Conservation (phyloP, 106 monocot genomes). For the Iris macrosiphon region DNA sequence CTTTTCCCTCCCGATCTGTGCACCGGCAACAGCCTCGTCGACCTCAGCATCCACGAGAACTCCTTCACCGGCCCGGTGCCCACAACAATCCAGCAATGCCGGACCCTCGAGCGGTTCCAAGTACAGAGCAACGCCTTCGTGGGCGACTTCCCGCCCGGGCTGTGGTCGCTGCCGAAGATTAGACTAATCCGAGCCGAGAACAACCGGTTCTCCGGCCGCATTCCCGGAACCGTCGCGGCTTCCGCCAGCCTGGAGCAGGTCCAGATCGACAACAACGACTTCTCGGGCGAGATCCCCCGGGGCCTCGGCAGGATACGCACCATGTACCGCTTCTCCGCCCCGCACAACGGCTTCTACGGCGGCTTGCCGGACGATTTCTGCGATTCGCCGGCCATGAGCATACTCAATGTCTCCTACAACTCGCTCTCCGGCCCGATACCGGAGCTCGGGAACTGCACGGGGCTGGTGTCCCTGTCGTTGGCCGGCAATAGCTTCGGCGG, state of each 20-base stretch:
- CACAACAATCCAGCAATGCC: constrained; percentile 28
- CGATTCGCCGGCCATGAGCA: constrained; percentile 56
- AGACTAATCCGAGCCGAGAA: constrained; percentile 48
- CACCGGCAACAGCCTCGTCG: constrained; percentile 28
- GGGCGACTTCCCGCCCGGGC: constrained; percentile 39
- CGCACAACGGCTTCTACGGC: constrained; percentile 42
- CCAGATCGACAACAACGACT: constrained; percentile 68
- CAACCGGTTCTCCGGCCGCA: constrained; percentile 47
- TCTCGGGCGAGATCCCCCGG: constrained; percentile 46
- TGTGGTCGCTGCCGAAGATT: constrained; percentile 58
- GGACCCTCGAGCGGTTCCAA: constrained; percentile 46
- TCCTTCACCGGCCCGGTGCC: constrained; percentile 34
- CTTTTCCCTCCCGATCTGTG: constrained; percentile 50
- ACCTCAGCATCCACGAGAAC: constrained; percentile 42
- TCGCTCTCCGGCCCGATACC: constrained; percentile 57
- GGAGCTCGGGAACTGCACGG: constrained; percentile 40
- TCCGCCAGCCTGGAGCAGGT: constrained; percentile 49
- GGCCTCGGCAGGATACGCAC: constrained; percentile 34
- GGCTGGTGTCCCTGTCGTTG: constrained; percentile 50
- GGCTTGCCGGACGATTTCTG: constrained; percentile 52
- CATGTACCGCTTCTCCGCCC: constrained; percentile 65
- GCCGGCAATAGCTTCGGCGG: constrained; percentile 60
- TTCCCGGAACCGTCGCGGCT: constrained; percentile 27
- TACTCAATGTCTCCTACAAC: constrained; percentile 61
- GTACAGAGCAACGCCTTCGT: constrained; percentile 52